These are phyloP conservation scores for Limonium bicolor DNA, from an alignment of 148 eudicot genomes.

Conservation along the genomic window DNA sequence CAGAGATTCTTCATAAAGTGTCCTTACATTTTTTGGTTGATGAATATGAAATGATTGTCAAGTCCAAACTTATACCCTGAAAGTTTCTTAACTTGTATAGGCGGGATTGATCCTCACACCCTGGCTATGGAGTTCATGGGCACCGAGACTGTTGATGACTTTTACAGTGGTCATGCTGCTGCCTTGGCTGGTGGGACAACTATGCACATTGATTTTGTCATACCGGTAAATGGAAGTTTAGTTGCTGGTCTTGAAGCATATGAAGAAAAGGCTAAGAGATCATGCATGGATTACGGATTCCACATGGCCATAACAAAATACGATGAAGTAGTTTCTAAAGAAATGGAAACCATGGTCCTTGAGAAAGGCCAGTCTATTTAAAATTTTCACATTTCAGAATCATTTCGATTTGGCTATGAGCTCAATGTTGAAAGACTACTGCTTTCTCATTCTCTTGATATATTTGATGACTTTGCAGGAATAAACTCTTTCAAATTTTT, in stretches of 20 bases:
- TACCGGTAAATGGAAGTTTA: constrained; percentile 74
- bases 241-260: constrained; percentile 64
- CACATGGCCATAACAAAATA: constrained; percentile 97
- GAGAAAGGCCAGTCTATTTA: constrained; percentile 48
- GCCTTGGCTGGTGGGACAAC: constrained; percentile 99
- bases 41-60: background rate
- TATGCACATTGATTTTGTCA: constrained; percentile 94
- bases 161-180: constrained; percentile 90
- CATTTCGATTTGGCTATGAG: background rate
- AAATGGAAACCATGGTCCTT: constrained; percentile 92
- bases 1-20: background rate
- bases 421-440: background rate
- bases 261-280: constrained; percentile 41
- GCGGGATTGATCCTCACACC: constrained; percentile 97
- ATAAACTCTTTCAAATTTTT: constrained; percentile 97
- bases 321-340: constrained; percentile 71
- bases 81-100: constrained; percentile 18
- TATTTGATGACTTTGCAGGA: constrained; percentile 22
- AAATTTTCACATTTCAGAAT: background rate
- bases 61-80: background rate
- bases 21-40: background rate
- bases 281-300: constrained; percentile 96
- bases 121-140: constrained; percentile 89
- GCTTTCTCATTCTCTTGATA: constrained; percentile 2
- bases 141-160: constrained; percentile 77